phyloP scores from a whole-genome alignment of 140 eudicot species.

The Ambrosia hybrid region DNA sequence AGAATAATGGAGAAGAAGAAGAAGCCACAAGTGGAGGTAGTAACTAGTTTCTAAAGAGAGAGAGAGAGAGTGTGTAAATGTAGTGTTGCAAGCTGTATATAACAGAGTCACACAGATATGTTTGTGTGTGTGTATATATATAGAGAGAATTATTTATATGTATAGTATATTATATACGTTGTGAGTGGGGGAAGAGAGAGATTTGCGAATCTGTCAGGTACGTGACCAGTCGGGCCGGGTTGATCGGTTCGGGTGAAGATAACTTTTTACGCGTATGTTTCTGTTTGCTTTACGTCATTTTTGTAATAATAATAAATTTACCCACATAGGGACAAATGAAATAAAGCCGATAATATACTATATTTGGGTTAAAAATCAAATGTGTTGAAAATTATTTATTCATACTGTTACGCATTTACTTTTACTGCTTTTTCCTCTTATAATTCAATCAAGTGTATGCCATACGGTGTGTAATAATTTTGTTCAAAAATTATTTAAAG shows the following conservation, averaged over 20 bases:
- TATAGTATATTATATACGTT: no score
- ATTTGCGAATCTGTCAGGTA: conserved; percentile 28
- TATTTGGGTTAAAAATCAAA: no score
- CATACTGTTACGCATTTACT: not conserved
- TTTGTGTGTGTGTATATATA: not conserved
- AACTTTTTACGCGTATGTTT: conserved; percentile 5
- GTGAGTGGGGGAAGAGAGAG: conserved; percentile 14
- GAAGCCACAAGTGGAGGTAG: conserved; percentile 13
- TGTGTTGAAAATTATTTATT: no score
- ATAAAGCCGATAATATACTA: not conserved
- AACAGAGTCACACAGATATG: conserved; percentile 22
- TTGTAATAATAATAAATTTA: not conserved
- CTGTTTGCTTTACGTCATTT: not conserved
- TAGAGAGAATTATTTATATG: no score
- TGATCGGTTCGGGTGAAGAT: not conserved
- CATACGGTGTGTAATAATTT: no score
- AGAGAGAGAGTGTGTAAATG: conserved; percentile 18
- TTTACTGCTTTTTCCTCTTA: no score
- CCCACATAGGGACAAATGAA: not conserved
- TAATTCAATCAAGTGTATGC: no score
- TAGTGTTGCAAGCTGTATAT: conserved; percentile 30
- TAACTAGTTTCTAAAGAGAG: conserved; percentile 28
- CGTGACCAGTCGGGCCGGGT: conserved; percentile 33
- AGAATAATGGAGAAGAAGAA: no score
- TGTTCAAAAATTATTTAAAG: no score